phyloP scores from a whole-genome alignment of 148 eudicot genomes.

The Hydrangea macrophylla region DNA sequence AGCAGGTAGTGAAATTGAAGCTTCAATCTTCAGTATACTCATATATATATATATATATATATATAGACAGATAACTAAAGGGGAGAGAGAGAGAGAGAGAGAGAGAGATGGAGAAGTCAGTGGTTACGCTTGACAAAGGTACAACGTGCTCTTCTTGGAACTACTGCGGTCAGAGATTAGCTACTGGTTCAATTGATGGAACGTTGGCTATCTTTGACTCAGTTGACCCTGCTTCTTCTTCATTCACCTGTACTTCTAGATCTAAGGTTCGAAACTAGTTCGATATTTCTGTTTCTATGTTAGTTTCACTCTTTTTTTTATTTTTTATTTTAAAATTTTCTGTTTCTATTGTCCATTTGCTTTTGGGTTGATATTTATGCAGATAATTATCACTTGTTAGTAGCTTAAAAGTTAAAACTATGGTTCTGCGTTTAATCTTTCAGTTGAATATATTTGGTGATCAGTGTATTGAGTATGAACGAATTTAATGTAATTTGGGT shows the following conservation, averaged over 20 bases:
- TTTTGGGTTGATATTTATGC: neutral
- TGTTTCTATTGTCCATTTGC: neutral
- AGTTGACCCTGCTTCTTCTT: conserved; percentile 59
- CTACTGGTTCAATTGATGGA: conserved; percentile 58
- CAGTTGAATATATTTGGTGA: neutral
- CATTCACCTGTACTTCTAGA: conserved; percentile 41
- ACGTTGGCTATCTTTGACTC: conserved; percentile 61
- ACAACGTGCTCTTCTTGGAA: conserved; percentile 76
- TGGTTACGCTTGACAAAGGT: conserved; percentile 59
- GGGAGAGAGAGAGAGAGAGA: conserved; percentile 6
- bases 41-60: neutral
- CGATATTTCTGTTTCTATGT: neutral
- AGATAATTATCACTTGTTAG: neutral
- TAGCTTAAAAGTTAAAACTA: neutral
- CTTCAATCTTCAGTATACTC: neutral
- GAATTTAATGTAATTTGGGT: neutral
- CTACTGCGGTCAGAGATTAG: conserved; percentile 64
- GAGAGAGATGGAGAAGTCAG: conserved; percentile 47
- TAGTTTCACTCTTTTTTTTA: neutral
- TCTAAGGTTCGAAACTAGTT: conserved; percentile 37
- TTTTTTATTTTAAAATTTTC: neutral
- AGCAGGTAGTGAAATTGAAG: neutral
- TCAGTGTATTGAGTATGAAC: neutral
- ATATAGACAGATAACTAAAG: neutral
- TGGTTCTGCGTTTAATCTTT: neutral